Evolutionary conservation across 176 grass and related monocot genomes (phyloP).

Genomic region (Elymus sibiricus): DNA sequence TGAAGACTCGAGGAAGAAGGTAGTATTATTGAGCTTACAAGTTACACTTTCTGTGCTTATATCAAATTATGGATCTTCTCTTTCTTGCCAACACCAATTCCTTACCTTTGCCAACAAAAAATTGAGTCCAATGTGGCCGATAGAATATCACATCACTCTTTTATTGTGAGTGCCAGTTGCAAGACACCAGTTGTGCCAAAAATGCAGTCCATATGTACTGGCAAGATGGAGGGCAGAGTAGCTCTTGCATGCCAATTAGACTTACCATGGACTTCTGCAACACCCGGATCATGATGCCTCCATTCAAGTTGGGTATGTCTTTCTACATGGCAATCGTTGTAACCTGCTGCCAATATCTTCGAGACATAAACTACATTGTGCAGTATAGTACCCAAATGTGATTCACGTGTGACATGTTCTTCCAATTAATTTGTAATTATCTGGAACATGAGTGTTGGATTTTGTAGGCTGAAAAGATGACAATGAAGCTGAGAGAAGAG

Average conservation of each 20-base stretch:
- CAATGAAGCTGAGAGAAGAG: too few relatives aligned
- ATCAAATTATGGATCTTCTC: background rate
- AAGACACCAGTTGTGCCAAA: conserved; percentile 19
- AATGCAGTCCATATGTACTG: conserved; percentile 32
- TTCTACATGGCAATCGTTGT: background rate
- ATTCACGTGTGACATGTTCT: background rate
- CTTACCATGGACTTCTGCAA: conserved; percentile 22
- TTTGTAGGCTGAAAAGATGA: too few relatives aligned
- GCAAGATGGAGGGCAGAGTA: conserved; percentile 47
- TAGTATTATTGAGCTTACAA: conserved; percentile 22
- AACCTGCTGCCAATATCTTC: background rate
- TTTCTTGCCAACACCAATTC: background rate
- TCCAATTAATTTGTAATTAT: background rate
- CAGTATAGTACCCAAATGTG: background rate
- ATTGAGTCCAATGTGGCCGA: background rate
- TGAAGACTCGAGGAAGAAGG: conserved; percentile 62
- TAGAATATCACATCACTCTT: background rate
- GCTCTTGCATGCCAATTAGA: conserved; percentile 17
- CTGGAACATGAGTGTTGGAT: background rate
- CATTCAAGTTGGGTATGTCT: conserved; percentile 40
- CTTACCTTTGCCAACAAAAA: background rate
- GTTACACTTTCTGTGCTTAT: background rate
- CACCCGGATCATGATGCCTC: conserved; percentile 13
- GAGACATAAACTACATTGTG: background rate
- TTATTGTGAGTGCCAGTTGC: conserved; percentile 27